A percentile compares a stretch with the other conserved stretches of the same genome.
Evolutionary conservation across 495 filamentous ascomycete species (phyloP).

Genomic region (Apiosordaria backusii): DNA sequence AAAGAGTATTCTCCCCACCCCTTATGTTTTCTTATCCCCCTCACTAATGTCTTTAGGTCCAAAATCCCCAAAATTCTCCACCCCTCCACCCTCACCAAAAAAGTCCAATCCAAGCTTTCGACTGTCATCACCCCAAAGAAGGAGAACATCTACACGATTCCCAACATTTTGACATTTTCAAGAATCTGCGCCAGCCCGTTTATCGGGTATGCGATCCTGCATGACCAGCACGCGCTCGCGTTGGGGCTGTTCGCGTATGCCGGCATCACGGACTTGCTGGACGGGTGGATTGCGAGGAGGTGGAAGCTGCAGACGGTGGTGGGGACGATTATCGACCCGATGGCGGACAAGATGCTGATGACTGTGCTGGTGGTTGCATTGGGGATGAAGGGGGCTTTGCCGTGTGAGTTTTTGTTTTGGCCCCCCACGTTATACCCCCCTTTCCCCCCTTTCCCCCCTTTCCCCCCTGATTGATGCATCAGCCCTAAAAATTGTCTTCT

Average conservation of each 20-base stretch:
- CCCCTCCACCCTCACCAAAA: slow-evolving; percentile 28
- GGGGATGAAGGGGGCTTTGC: slow-evolving; percentile 74
- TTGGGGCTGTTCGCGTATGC: slow-evolving; percentile 87
- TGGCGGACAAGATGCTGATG: slow-evolving; percentile 96
- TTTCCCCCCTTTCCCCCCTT: background rate
- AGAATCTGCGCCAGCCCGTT: slow-evolving; percentile 79
- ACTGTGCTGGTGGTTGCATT: slow-evolving; percentile 81
- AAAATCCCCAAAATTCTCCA: slow-evolving; percentile 11
- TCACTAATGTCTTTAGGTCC: background rate
- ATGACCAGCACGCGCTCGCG: slow-evolving; percentile 72
- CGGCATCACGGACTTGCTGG: slow-evolving; percentile 83
- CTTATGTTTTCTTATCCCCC: background rate
- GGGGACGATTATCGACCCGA: slow-evolving; percentile 92
- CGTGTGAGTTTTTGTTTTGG: slow-evolving; percentile 54
- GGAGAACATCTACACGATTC: slow-evolving; percentile 95
- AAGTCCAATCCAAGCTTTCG: slow-evolving; percentile 46
- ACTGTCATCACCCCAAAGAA: slow-evolving; percentile 39
- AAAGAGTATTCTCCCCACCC: background rate
- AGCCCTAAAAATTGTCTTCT: no score
- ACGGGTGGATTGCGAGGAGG: slow-evolving; percentile 85
- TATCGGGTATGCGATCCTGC: slow-evolving; percentile 84
- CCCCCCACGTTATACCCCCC: no score
- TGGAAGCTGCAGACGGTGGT: slow-evolving; percentile 91
- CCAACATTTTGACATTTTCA: slow-evolving; percentile 86
- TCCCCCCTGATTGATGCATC: background rate